Percentiles rank a stretch among this genome's conserved stretches.
Conservation (phyloP, 345 rosid species). For the Aquilaria sinensis region DNA sequence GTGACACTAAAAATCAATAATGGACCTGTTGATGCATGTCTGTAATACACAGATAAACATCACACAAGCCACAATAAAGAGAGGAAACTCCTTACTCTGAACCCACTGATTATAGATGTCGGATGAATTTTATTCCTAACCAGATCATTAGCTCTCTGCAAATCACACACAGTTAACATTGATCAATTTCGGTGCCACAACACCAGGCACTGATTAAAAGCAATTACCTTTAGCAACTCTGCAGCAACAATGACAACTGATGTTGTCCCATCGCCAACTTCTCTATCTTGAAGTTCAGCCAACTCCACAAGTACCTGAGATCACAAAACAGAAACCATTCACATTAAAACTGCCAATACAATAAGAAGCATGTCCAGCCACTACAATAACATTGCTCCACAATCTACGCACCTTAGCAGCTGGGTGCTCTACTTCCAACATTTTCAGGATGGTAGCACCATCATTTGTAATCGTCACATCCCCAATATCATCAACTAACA, state of each 20-base stretch:
- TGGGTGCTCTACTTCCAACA: slow-evolving; percentile 96
- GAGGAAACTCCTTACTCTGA: slow-evolving; percentile 43
- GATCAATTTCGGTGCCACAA: slow-evolving; percentile 8
- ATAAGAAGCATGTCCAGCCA: background rate
- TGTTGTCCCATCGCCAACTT: slow-evolving; percentile 98
- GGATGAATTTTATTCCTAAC: slow-evolving; percentile 98
- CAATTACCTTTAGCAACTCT: slow-evolving; percentile 66
- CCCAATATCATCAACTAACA: slow-evolving; percentile 96
- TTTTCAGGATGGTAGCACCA: slow-evolving; percentile 91
- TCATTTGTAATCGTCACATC: slow-evolving; percentile 95
- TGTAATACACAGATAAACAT: background rate
- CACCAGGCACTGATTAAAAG: background rate
- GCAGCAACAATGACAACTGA: slow-evolving; percentile 95
- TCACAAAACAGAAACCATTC: slow-evolving; percentile 1
- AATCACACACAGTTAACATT: slow-evolving; percentile 10
- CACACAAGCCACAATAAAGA: background rate
- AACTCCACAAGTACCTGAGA: slow-evolving; percentile 88
- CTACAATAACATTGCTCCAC: background rate
- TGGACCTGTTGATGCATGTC: background rate
- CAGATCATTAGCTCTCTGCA: slow-evolving; percentile 90
- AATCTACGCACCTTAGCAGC: slow-evolving; percentile 73
- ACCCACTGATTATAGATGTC: slow-evolving; percentile 94
- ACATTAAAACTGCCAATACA: background rate
- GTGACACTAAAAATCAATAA: background rate
- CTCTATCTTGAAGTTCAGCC: slow-evolving; percentile 98